phyloP scores from a whole-genome alignment of 2,329 filamentous ascomycete genomes.

The Pseudogymnoascus sp. region DNA sequence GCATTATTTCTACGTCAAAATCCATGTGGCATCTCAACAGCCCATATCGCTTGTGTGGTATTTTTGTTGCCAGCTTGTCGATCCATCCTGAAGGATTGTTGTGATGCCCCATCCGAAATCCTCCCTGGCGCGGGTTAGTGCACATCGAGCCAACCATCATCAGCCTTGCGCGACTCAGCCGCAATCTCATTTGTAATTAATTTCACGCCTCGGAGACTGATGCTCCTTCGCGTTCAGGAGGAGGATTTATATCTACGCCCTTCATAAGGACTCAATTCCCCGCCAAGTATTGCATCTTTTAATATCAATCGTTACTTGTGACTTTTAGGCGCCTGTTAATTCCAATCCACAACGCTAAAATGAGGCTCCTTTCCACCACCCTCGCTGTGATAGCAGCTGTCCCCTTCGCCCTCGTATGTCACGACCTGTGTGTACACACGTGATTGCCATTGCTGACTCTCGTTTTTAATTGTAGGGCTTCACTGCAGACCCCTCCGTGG shows the following conservation, averaged over 20 bases:
- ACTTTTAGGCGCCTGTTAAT: background rate
- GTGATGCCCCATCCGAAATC: background rate
- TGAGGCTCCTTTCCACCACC: background rate
- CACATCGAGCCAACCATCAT: background rate
- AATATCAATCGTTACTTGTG: background rate
- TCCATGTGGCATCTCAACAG: background rate
- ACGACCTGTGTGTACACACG: background rate
- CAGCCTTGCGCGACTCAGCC: background rate
- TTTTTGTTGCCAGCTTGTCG: background rate
- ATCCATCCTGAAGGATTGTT: background rate
- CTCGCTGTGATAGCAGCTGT: background rate
- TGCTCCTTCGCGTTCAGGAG: background rate
- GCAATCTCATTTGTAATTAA: background rate
- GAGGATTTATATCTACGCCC: background rate
- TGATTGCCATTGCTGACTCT: background rate
- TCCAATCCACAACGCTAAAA: background rate
- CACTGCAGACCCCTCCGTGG: background rate
- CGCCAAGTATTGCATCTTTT: background rate
- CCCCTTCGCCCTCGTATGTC: background rate
- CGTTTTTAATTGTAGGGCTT: background rate
- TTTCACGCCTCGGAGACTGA: background rate
- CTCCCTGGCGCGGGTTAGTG: background rate
- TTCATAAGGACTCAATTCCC: background rate
- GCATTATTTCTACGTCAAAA: background rate
- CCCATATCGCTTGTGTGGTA: background rate